Evolutionary conservation across 257 asterid genomes (phyloP).

Genomic region (Solanum chilense): DNA sequence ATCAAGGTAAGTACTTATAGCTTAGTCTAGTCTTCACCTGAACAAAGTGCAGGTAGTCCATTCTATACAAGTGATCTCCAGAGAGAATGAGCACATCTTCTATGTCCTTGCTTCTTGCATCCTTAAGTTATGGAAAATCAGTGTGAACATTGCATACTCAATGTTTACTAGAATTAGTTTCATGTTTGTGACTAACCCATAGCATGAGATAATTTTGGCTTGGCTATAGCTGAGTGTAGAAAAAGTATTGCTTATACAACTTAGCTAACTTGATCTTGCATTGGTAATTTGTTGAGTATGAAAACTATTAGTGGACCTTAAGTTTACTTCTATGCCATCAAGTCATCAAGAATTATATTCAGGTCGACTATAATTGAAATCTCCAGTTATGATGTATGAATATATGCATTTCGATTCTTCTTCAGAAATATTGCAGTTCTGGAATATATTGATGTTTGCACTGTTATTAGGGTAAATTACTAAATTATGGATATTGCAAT

Average conservation of each 20-base stretch:
- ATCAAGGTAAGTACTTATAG: not conserved
- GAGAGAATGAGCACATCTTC: constrained; percentile 95
- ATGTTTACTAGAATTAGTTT: not conserved
- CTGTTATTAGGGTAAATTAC: not conserved
- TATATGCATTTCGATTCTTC: not conserved
- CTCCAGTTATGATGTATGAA: not conserved
- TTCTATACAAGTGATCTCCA: constrained; percentile 94
- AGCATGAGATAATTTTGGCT: not conserved
- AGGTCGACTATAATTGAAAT: not conserved
- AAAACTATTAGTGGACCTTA: not conserved
- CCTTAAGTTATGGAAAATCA: constrained; percentile 27
- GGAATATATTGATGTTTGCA: not conserved
- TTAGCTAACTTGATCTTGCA: not conserved
- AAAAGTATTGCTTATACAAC: not conserved
- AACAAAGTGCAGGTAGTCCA: constrained; percentile 95
- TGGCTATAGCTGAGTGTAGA: not conserved
- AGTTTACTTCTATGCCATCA: not conserved
- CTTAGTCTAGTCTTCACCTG: constrained; percentile 33
- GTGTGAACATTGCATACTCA: not conserved
- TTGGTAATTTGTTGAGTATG: not conserved
- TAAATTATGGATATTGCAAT: not conserved
- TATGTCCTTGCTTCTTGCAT: constrained; percentile 85
- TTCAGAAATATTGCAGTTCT: not conserved
- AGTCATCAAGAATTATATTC: not conserved
- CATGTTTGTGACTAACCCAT: not conserved